Evolutionary conservation across 805 yeast species (phyloP).

Genomic region (Nakazawaea ishiwadae): DNA sequence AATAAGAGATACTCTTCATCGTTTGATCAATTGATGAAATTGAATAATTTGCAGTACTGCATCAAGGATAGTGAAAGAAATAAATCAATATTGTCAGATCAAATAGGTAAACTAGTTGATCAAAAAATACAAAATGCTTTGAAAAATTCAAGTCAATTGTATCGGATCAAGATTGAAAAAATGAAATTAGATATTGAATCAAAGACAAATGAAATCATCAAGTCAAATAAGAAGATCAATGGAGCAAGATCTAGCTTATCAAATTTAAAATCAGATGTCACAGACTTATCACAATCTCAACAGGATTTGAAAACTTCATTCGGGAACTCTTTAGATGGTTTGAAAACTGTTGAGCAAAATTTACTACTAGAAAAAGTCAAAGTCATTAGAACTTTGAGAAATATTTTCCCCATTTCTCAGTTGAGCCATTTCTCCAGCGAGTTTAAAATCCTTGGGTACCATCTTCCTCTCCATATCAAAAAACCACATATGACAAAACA

Average conservation of each 20-base stretch:
- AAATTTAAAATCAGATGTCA: background rate
- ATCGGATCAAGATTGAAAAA: conserved; percentile 13
- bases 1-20: conserved; percentile 22
- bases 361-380: conserved; percentile 4
- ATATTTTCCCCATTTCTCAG: conserved; percentile 13
- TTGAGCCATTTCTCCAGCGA: conserved; percentile 10
- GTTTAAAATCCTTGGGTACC: conserved; percentile 9
- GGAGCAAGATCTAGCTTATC: background rate
- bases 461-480: conserved; percentile 7
- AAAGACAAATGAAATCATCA: background rate
- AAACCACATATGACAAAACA: conserved; percentile 20
- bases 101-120: conserved; percentile 15
- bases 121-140: conserved; percentile 1
- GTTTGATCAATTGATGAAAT: conserved; percentile 37
- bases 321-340: conserved; percentile 5
- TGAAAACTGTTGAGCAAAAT: conserved; percentile 9
- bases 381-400: background rate
- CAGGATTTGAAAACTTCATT: background rate
- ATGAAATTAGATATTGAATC: background rate
- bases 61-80: conserved; percentile 27
- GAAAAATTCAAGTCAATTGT: conserved; percentile 9
- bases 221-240: background rate
- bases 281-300: background rate
- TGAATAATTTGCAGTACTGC: conserved; percentile 32
- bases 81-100: conserved; percentile 14